Evolutionary conservation across 371 early-diverging fungal species (phyloP), one percentile per base, ranked within the genome.

Genomic region (Mortierella sp.): DNA sequence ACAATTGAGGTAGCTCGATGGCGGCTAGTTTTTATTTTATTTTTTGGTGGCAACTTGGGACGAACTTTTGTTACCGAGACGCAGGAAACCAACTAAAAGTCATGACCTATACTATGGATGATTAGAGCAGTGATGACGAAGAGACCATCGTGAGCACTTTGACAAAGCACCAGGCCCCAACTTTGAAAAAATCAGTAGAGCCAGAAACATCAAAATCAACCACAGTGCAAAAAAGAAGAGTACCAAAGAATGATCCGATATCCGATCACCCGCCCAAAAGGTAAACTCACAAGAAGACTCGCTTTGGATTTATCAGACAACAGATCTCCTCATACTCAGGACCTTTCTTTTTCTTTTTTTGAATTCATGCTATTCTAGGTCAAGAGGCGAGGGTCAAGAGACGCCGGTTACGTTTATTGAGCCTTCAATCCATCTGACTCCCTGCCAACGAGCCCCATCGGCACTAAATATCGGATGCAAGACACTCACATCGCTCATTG

Each of bases 401-500:
- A 25, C 48, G 12, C 14, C 68, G 12, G 44, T 68, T 16, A 21
- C 48, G 25, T 76, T 72, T 50, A 57, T 76, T 26, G 77, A 76
- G 19, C 16, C 77, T 0, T 65, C 72, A 0, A 52, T 80, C n/a
- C 57, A 45, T 23, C 55, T 80, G 26, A 74, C 71, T 0, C 57
- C 52, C 23, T 70, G 70, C 14, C 67, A 80, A 26, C 70, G 74
- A 15, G 64, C 57, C 0, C 65, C 70, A 7, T 19, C 67, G 18
- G 9, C 58, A 12, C 45, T 55, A 23, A 80, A 80, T 52, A 45
- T 62, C 15, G 66, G 51, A 4, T 80, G 80, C 37, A 64, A 70
- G 23, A 64, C 74, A 14, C 50, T 80, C 5, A 62, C 63, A 25
- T 70, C 74, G 1, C 53, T 70, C n/a, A 63, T 74, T 18, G 68